Conservation (phyloP, 495 filamentous ascomycete genomes). For the Evansstolkia leycettana region DNA sequence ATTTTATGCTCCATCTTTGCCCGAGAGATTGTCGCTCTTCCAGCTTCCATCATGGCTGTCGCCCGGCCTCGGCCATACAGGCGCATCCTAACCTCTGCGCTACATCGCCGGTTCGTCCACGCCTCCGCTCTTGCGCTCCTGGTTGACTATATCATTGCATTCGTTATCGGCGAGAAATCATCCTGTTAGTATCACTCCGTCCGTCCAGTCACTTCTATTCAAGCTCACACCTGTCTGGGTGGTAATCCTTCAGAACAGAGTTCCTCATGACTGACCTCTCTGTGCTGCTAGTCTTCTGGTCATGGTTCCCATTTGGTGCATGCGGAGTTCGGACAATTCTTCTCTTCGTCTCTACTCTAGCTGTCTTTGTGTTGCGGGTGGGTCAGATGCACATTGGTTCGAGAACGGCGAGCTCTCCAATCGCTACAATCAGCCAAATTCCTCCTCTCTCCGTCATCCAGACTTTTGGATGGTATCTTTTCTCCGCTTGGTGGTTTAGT, state of each 20-base stretch:
- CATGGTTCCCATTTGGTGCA: slow-evolving; percentile 71
- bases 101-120: slow-evolving; percentile 76
- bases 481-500: slow-evolving; percentile 72
- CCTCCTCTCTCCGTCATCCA: slow-evolving; percentile 48
- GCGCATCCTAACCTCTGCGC: slow-evolving; percentile 77
- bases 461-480: slow-evolving; percentile 57
- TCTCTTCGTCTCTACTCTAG: slow-evolving; percentile 54
- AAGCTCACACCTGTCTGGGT: neutral
- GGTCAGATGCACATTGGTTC: slow-evolving; percentile 61
- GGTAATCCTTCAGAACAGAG: slow-evolving; percentile 6
- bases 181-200: slow-evolving; percentile 40
- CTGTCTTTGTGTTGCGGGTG: slow-evolving; percentile 73
- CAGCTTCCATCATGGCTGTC: slow-evolving; percentile 33
- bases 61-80: slow-evolving; percentile 52
- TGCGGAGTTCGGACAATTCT: slow-evolving; percentile 60
- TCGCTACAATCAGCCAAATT: slow-evolving; percentile 46
- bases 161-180: slow-evolving; percentile 57
- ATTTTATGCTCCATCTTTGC: slow-evolving; percentile 8
- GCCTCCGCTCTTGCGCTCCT: slow-evolving; percentile 53
- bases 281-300: slow-evolving; percentile 54
- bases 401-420: slow-evolving; percentile 56
- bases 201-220: neutral
- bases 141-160: slow-evolving; percentile 62
- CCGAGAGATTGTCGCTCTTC: slow-evolving; percentile 16
- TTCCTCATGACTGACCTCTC: neutral